Conservation (phyloP, 495 filamentous ascomycete genomes). For the Penicillium herquei region DNA sequence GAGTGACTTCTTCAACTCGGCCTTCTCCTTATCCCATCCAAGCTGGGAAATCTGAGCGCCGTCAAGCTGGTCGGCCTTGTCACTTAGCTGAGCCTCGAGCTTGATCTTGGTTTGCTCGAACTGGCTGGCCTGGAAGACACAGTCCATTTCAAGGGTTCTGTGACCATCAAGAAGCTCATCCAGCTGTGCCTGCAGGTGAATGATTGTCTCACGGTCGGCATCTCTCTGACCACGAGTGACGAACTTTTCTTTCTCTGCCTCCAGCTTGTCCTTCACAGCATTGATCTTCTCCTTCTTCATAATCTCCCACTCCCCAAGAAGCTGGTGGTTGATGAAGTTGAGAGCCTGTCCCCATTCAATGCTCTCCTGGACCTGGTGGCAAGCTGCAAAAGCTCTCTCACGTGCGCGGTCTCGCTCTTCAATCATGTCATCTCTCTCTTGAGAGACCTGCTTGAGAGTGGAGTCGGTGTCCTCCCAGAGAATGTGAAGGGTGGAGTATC, state of each 20-base stretch:
- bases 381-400: not conserved
- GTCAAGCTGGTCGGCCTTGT: not conserved
- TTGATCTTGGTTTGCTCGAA: not conserved
- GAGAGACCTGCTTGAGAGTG: not conserved
- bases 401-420: not conserved
- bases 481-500: not conserved
- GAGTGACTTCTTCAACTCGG: not conserved
- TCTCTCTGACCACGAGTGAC: not conserved
- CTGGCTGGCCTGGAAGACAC: not conserved
- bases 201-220: not conserved
- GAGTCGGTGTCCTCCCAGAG: not conserved
- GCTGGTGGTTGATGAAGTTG: slow-evolving; percentile 2
- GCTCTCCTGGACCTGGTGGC: slow-evolving; percentile 1
- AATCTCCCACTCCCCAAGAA: not conserved
- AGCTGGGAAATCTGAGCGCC: not conserved
- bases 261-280: not conserved
- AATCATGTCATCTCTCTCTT: not conserved
- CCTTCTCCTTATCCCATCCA: not conserved
- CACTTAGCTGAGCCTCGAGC: not conserved
- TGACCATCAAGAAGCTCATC: not conserved
- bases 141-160: not conserved
- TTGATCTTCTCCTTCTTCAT: not conserved
- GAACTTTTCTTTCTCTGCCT: not conserved
- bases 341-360: slow-evolving; percentile 1
- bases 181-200: not conserved